Base-by-base conservation (phyloP, 805 yeast genomes). In the Zygosaccharomyces lentus region DNA sequence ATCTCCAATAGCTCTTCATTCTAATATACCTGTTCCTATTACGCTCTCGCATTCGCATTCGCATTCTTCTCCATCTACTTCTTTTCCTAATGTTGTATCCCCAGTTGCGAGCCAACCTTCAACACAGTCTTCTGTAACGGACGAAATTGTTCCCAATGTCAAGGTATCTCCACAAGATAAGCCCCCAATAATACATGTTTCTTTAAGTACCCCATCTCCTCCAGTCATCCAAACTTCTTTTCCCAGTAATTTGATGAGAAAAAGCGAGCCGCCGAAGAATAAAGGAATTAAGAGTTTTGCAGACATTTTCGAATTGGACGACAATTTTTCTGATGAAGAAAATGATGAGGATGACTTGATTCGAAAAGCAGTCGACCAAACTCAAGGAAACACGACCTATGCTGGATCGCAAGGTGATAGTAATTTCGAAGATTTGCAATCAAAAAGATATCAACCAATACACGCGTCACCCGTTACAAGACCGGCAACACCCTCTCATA, bases 241-340 rank as follows among this genome's bases (percentile, higher is more conserved):
- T 2, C 32, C 31, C 4, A 8, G 2, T 27, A 16, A 4, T 15
- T n/a, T 8, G 1, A 24, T 9, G 8, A 13, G 9, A 38, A n/a
- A 4, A 38, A 10, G 9, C 16, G 31, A 10, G 12, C 34, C 13
- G n/a, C 30, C 41, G 10, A 29, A 19, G 37, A 21, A 17, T 8
- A 35, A 43, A 17, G 34, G 25, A 2, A 34, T 51, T 9, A 46
- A 46, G 15, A 50, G 51, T 7, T 48, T 54, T 29, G 36, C 58
- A 1, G 58, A 54, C 41, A 54, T 54, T 5, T 54, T 52, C 40
- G 46, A 54, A 37, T 15, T 54, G 15, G 51, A 44, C 19, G 55
- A 49, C 37, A 48, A 39, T 25, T 13, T 29, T 6, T 25, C 29
- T 7, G 48, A 45, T 21, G 49, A 40, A 15, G 46, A 38, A 9